phyloP scores from a whole-genome alignment of 202 grass and related monocot genomes.

The Saccharum hybrid region DNA sequence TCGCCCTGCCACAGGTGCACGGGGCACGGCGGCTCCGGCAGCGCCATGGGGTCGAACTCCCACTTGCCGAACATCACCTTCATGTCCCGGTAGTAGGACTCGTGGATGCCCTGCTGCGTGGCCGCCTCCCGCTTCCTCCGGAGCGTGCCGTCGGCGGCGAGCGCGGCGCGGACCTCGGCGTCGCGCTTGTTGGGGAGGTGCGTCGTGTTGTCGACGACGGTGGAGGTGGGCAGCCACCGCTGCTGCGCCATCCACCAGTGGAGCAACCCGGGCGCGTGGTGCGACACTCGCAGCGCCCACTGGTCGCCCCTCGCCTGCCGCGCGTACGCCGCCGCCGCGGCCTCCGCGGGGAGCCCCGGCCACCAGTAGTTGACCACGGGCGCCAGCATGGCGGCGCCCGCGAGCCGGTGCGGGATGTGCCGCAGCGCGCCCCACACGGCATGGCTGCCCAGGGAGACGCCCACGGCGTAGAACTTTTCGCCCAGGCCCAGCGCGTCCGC shows the following conservation, averaged over 20 bases:
- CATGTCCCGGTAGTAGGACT: conserved; percentile 90
- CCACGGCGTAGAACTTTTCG: conserved; percentile 62
- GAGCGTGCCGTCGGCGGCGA: conserved; percentile 53
- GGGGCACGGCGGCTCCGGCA: conserved; percentile 63
- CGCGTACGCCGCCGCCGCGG: conserved; percentile 55
- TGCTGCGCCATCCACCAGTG: conserved; percentile 92
- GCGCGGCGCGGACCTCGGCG: conserved; percentile 44
- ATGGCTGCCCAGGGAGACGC: conserved; percentile 79
- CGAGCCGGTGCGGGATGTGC: conserved; percentile 75
- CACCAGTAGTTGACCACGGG: conserved; percentile 96
- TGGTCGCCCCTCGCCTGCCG: conserved; percentile 68
- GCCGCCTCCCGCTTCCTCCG: conserved; percentile 61
- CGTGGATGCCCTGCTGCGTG: conserved; percentile 82
- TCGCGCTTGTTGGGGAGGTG: conserved; percentile 69
- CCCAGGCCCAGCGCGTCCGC: conserved; percentile 74
- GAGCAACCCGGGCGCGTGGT: conserved; percentile 81
- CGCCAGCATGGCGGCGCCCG: conserved; percentile 60
- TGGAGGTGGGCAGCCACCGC: conserved; percentile 82
- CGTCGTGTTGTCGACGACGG: conserved; percentile 62
- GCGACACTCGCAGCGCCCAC: conserved; percentile 67
- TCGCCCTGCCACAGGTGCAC: conserved; percentile 91
- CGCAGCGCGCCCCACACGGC: conserved; percentile 76
- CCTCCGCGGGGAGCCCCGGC: conserved; percentile 57
- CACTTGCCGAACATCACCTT: conserved; percentile 87
- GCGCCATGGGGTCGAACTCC: conserved; percentile 83